phyloP scores from a whole-genome alignment of 75 land plant species.

The Pinus tabuliformis region DNA sequence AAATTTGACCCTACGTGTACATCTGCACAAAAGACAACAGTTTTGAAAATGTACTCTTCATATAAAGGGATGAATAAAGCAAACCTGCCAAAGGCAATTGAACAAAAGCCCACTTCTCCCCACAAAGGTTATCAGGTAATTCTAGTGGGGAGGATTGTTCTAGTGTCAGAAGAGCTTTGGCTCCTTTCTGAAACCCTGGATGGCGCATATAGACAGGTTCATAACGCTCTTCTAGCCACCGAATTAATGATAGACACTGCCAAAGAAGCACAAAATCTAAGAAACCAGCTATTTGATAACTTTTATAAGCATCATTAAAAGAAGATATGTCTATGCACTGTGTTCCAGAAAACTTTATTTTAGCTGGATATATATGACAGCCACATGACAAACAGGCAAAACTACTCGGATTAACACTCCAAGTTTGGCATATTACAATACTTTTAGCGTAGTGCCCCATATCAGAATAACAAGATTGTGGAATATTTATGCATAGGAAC shows the following conservation, averaged over 20 bases:
- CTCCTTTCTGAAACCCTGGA: slow-evolving; percentile 92
- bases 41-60: not conserved
- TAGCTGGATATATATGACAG: not conserved
- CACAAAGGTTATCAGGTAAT: slow-evolving; percentile 81
- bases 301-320: not conserved
- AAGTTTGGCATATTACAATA: not conserved
- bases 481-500: too few relatives aligned
- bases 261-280: not conserved
- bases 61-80: not conserved
- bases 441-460: not conserved
- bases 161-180: slow-evolving; percentile 68
- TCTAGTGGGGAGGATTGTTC: slow-evolving; percentile 82
- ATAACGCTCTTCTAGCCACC: slow-evolving; percentile 92
- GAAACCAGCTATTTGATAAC: not conserved
- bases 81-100: slow-evolving; percentile 85
- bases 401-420: not conserved
- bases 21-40: not conserved
- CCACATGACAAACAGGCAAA: not conserved
- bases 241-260: slow-evolving; percentile 77
- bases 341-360: not conserved
- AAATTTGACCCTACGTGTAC: not conserved
- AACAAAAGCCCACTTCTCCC: slow-evolving; percentile 97
- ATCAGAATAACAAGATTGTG: too few relatives aligned
- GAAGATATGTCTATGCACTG: not conserved
- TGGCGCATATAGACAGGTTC: slow-evolving; percentile 83